Conservation (phyloP, 495 filamentous ascomycete genomes). For the Aspergillus leporis region DNA sequence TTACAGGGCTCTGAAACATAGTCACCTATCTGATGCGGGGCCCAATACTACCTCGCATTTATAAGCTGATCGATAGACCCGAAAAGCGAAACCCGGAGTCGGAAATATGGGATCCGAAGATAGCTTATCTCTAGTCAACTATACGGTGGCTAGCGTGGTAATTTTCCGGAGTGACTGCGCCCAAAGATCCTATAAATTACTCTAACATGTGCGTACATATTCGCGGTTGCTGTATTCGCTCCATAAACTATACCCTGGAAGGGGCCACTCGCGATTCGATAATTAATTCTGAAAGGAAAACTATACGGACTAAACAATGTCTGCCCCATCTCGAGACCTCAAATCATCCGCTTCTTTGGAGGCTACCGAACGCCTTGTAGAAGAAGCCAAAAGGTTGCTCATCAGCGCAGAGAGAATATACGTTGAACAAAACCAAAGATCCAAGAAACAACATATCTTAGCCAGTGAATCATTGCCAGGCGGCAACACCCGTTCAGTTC, state of each 20-base stretch:
- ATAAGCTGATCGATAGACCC: not conserved
- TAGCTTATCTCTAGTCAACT: no score
- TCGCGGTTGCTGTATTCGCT: no score
- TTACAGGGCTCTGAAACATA: no score
- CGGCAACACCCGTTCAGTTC: slow-evolving; percentile 60
- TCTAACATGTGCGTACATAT: no score
- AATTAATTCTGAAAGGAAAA: no score
- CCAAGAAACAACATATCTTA: not conserved
- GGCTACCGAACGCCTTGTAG: not conserved
- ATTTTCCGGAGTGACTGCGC: no score
- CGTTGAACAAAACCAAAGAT: slow-evolving; percentile 4
- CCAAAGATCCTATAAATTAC: no score
- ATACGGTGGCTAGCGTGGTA: no score
- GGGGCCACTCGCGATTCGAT: no score
- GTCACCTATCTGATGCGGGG: no score
- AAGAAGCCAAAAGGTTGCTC: slow-evolving; percentile 5
- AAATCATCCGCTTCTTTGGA: no score
- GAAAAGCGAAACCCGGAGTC: not conserved
- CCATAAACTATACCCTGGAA: no score
- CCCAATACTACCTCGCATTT: not conserved
- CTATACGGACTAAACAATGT: not conserved
- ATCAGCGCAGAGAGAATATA: slow-evolving; percentile 4
- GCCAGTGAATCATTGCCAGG: slow-evolving; percentile 44
- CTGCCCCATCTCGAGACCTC: not conserved
- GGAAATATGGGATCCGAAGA: not conserved